Evolutionary conservation across 2,329 filamentous ascomycete species (phyloP), one percentile per base, ranked within the genome.

Genomic region (Fusarium torreyae): DNA sequence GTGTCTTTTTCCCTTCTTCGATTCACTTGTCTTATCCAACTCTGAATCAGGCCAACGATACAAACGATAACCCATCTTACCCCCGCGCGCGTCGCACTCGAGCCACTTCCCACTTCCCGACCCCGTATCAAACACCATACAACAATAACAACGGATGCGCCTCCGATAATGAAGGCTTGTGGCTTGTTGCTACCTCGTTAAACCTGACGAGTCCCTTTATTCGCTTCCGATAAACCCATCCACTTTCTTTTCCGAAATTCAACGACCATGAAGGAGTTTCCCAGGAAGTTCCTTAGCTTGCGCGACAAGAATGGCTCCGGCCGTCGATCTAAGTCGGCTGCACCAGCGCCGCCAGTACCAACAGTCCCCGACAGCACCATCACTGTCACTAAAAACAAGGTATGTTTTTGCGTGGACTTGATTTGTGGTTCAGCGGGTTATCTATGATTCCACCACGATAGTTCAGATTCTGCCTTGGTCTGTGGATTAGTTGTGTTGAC

Each of bases 231-330:
- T 53, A 48, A 43, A 48, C 38, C 31, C 42, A 42, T 26, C 20
- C 22, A 14, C n/a, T 38, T 31, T 44, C 31, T 53, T 20, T 42
- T 40, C 20, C 33, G 14, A 45, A 44, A 65, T 28, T 44, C 33
- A 52, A 69, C 64, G 75, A 84, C 71, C 75, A 88, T 88, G 84
- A 88, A 86, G 79, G 80, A 83, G 68, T 80, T 86, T 63, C 85
- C 85, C 49, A 89, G 87, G 76, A 89, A 91, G 74, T 90, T 94
- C 77, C 88, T 92, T 63, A 92, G 88, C 78, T 84, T 91, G 71
- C 88, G 91, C 70, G 91, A 93, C 74, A 93, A 88, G 80, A 85
- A 84, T 77, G 83, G 81, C 63, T 71, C 77, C 38, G 85, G 88
- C 70, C 82, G 82, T 60, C 85, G 87, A 63, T 84, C 83, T 74